Conservation (phyloP, 2,329 filamentous ascomycete genomes). For the Calonectria hongkongensis region DNA sequence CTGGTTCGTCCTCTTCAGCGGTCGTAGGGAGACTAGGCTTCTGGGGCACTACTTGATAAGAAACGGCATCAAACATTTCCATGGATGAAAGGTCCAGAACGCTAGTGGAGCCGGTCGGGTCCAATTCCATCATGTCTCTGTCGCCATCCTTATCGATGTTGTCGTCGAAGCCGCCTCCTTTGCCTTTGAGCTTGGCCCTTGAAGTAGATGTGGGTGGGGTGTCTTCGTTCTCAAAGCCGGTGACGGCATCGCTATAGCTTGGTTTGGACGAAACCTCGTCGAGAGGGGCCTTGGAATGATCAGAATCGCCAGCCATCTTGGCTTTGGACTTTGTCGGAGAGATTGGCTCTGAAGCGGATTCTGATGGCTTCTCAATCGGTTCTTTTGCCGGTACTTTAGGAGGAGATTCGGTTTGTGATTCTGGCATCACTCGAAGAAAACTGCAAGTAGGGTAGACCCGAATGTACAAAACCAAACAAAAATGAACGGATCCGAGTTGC, state of each 20-base stretch:
- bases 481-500: slow-evolving; percentile 3
- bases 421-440: slow-evolving; percentile 38
- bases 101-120: slow-evolving; percentile 31
- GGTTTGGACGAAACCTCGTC: slow-evolving; percentile 44
- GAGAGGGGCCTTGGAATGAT: slow-evolving; percentile 38
- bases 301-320: slow-evolving; percentile 43
- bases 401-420: slow-evolving; percentile 33
- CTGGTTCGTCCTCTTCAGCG: slow-evolving; percentile 44
- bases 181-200: slow-evolving; percentile 35
- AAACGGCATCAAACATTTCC: slow-evolving; percentile 42
- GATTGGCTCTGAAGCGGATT: not conserved
- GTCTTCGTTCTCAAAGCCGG: slow-evolving; percentile 40
- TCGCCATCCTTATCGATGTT: slow-evolving; percentile 28
- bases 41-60: slow-evolving; percentile 36
- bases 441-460: not conserved
- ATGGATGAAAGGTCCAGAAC: slow-evolving; percentile 37
- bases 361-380: slow-evolving; percentile 26
- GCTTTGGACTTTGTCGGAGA: slow-evolving; percentile 2
- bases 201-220: slow-evolving; percentile 6
- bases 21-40: slow-evolving; percentile 37
- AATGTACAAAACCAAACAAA: not conserved
- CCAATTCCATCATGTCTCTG: slow-evolving; percentile 42
- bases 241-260: slow-evolving; percentile 40
- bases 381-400: slow-evolving; percentile 47
- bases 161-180: slow-evolving; percentile 24